Evolutionary conservation across 306 rosid genomes (phyloP), one percentile per base, ranked within the genome.

Genomic region (Lathyrus oleraceus): DNA sequence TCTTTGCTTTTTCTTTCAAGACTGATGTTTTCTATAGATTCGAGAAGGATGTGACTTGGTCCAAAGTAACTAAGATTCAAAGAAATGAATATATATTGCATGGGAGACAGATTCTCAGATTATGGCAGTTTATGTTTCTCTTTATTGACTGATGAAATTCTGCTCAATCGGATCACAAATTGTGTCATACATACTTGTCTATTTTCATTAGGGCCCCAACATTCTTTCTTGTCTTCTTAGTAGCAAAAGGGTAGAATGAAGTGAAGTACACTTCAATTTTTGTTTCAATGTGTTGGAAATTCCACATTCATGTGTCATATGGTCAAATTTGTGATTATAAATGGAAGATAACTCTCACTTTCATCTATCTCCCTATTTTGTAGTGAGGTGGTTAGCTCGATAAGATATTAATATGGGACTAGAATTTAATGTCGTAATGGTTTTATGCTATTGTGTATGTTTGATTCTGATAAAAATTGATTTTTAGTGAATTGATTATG

Each of bases 31-130:
- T 81, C 80, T 35, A 77, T 86, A 77, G 81, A 81, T 77, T 88
- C 87, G 88, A 87, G 92, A 85, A 87, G 84, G 81, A 71, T 82
- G 83, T 69, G 81, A 85, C 78, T 70, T 61, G 87, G 91, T 86
- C 95, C 85, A 86, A 86, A 86, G 85, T 61, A 66, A 76, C 43
- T 70, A 58, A 76, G 84, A 77, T 89, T 82, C 89, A 89, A 85
- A 91, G 65, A 70, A 89, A 85, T 89, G 68, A 70, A 61, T 56
- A 51, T 47, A 13, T 52, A 78, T 73, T 82, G 85, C 85, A 79
- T 82, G 82, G 86, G 88, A 79, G 88, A 83, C 90, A 86, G 82
- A 86, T 87, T 84, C 90, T 82, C 81, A 76, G 72, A 77, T 73
- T 74, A 73, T 87, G 76, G 82, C 91, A 83, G 82, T 84, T 76